Base-by-base conservation (phyloP, 2,329 filamentous ascomycete species). In the Apiospora saccharicola region DNA sequence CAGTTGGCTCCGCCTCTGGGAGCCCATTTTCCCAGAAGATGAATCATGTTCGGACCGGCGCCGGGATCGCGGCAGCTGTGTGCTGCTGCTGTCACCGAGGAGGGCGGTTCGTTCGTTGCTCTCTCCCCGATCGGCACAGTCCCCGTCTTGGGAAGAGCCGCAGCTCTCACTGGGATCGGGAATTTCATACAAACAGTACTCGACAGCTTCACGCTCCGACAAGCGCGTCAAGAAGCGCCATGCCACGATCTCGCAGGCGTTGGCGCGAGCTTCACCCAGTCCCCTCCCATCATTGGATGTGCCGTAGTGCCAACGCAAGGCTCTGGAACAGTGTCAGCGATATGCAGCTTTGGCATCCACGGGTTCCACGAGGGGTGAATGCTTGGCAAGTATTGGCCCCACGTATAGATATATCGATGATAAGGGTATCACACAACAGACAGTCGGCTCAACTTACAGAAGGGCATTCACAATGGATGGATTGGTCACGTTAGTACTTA, bases 211-310 rank as follows among this genome's bases (percentile, higher is more conserved):
- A 34, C 90, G 85, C 78, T 94, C 92, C 1, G 91, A 91, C 44
- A 95, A 84, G 71, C 90, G 90, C 22, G 90, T 90, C 47, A 95
- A 85, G 76, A 94, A 94, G 51, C 93, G 89, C 92, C 93, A 95
- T 49, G 93, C 93, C 19, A 94, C 92, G 74, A 94, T 93, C 83
- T 96, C 93, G 78, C 93, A 95, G 41, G 92, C 93, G 78, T 90
- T 89, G 26, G 92, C 92, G 71, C 93, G 88, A 19, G 92, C 89
- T 72, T 92, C 89, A 72, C 90, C 90, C 44, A 95, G 83, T 4
- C 90, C 90, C 73, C 90, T 89, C 72, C 92, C 85, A 74, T 93
- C 85, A 74, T 93, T 91, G 16, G 89, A 87, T 34, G 88, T 84
- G 73, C 92, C 85, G 77, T 91, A 96, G 78, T 95, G 92, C 86